Evolutionary conservation across 768 basidiomycete species (phyloP).

Genomic region (Xerocomellus dryophilus): DNA sequence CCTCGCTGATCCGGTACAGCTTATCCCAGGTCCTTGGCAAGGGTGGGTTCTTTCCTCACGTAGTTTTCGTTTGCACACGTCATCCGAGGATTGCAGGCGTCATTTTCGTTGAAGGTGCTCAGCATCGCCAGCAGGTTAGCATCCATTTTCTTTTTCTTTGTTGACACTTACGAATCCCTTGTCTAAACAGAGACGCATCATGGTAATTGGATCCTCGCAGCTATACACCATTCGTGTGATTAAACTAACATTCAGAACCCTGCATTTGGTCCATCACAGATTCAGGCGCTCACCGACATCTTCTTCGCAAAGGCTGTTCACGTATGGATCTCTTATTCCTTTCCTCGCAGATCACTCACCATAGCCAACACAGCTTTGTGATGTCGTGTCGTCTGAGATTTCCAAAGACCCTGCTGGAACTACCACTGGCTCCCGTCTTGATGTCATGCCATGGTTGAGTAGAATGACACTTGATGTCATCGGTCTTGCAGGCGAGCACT

Average conservation of each 20-base stretch:
- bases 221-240: background rate
- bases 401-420: background rate
- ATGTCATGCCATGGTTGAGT: background rate
- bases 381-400: background rate
- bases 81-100: too few species aligned
- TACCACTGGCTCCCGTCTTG: background rate
- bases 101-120: too few species aligned
- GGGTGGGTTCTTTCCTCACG: too few species aligned
- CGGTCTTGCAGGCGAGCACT: constrained; percentile 35
- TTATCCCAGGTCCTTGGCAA: too few species aligned
- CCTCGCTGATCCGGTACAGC: too few species aligned
- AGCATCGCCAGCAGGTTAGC: too few species aligned
- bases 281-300: constrained; percentile 47
- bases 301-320: background rate
- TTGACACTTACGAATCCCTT: too few species aligned
- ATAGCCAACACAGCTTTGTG: background rate
- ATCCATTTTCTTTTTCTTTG: too few species aligned
- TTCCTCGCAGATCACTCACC: background rate
- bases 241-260: constrained; percentile 45
- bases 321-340: background rate
- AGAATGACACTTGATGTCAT: constrained; percentile 40
- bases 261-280: constrained; percentile 58
- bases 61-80: too few species aligned
- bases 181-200: too few species aligned
- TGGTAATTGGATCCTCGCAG: too few species aligned